Conservation (phyloP, 306 rosid genomes). For the Datisca glomerata region DNA sequence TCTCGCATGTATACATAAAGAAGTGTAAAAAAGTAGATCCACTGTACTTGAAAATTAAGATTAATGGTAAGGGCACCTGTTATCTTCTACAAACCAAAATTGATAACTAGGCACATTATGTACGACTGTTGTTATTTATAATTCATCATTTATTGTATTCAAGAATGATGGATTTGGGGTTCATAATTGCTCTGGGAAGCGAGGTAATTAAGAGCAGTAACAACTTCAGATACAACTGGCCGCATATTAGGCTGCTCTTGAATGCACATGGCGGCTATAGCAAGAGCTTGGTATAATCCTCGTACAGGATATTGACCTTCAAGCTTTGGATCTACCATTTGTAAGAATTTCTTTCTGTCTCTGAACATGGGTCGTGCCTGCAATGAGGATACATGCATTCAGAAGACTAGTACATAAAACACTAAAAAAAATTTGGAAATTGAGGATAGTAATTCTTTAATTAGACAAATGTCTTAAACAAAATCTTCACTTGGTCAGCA, state of each 20-base stretch:
- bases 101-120: neutral
- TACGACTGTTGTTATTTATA: too few species aligned
- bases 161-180: neutral
- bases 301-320: slow-evolving; percentile 2
- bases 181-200: slow-evolving; percentile 7
- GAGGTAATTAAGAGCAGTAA: slow-evolving; percentile 5
- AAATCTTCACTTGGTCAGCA: too few species aligned
- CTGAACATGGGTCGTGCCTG: slow-evolving; percentile 10
- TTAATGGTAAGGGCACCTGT: neutral
- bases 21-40: neutral
- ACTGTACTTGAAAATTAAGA: neutral
- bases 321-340: slow-evolving; percentile 9
- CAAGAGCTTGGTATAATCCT: slow-evolving; percentile 14
- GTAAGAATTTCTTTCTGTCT: slow-evolving; percentile 5
- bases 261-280: slow-evolving; percentile 12
- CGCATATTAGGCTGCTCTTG: slow-evolving; percentile 10
- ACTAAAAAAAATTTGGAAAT: too few species aligned
- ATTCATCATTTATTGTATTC: too few species aligned
- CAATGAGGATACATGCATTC: neutral
- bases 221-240: slow-evolving; percentile 7
- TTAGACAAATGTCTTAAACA: too few species aligned
- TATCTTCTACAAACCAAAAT: neutral
- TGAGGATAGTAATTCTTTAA: too few species aligned
- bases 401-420: neutral
- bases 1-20: neutral